A percentile compares a stretch with the other conserved stretches of the same genome.
Evolutionary conservation across 2,329 filamentous ascomycete species (phyloP).

Genomic region (Rosellinia necatrix): DNA sequence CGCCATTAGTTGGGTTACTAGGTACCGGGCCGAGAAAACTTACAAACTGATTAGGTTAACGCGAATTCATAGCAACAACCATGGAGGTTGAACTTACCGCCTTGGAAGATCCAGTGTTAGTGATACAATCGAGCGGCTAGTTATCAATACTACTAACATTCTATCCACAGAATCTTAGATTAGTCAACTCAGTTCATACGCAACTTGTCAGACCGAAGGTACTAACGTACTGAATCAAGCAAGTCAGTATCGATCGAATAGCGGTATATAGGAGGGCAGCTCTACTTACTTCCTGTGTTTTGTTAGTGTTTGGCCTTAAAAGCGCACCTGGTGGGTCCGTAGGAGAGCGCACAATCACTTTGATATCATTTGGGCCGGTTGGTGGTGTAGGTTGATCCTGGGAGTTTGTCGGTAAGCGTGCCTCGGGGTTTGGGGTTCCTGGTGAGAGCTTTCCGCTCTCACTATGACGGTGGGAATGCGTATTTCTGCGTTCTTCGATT

Average conservation of each 20-base stretch:
- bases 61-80: neutral
- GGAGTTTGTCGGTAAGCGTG: neutral
- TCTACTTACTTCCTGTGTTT: slow-evolving; percentile 1
- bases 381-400: neutral
- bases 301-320: neutral
- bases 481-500: neutral
- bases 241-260: slow-evolving; percentile 1
- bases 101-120: slow-evolving; percentile 1
- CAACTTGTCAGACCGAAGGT: neutral
- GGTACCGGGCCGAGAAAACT: neutral
- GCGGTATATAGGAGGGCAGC: neutral
- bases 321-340: neutral
- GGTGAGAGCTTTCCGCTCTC: slow-evolving; percentile 1
- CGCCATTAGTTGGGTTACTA: neutral
- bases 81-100: neutral
- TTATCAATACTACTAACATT: neutral
- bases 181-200: neutral
- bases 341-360: neutral
- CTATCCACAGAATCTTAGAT: neutral
- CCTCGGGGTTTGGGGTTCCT: neutral
- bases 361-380: neutral
- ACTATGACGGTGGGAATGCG: neutral
- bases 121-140: neutral
- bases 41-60: slow-evolving; percentile 4
- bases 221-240: neutral